Conservation (phyloP, 371 early-diverging fungal genomes). For the Mucor circinelloides region DNA sequence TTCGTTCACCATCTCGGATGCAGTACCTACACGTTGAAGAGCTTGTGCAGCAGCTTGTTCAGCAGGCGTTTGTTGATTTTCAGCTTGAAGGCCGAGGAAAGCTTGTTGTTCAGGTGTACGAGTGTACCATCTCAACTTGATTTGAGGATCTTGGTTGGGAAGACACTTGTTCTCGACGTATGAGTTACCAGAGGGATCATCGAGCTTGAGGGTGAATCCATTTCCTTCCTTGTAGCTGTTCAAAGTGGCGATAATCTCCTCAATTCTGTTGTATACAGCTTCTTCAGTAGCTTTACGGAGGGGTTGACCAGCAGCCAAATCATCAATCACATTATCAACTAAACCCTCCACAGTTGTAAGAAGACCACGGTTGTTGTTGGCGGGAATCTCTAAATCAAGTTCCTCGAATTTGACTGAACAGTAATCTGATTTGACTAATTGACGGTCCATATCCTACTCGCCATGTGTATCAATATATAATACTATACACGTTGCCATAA, state of each 20-base stretch:
- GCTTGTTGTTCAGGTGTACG: constrained; percentile 82
- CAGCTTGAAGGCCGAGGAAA: constrained; percentile 71
- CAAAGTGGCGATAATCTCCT: constrained; percentile 69
- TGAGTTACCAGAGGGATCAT: constrained; percentile 94
- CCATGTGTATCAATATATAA: too few species aligned
- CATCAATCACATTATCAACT: constrained; percentile 78
- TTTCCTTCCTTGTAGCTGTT: constrained; percentile 57
- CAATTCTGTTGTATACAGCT: constrained; percentile 74
- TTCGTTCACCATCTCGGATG: constrained; percentile 36
- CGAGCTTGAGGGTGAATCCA: constrained; percentile 76
- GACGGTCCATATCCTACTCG: constrained; percentile 91
- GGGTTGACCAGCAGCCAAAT: constrained; percentile 77
- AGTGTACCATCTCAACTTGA: constrained; percentile 64
- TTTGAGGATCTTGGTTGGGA: constrained; percentile 80
- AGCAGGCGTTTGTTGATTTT: constrained; percentile 50
- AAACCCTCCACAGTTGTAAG: constrained; percentile 93
- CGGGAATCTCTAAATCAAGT: constrained; percentile 89
- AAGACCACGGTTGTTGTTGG: constrained; percentile 72
- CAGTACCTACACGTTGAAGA: constrained; percentile 2
- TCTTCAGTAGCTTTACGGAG: constrained; percentile 70
- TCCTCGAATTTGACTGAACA: constrained; percentile 82
- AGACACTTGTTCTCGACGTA: constrained; percentile 80
- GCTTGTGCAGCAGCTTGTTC: constrained; percentile 43
- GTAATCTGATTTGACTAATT: constrained; percentile 88
- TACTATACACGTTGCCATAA: too few species aligned